phyloP scores from a whole-genome alignment of 2,329 filamentous ascomycete species.

The Aspergillus sp. region DNA sequence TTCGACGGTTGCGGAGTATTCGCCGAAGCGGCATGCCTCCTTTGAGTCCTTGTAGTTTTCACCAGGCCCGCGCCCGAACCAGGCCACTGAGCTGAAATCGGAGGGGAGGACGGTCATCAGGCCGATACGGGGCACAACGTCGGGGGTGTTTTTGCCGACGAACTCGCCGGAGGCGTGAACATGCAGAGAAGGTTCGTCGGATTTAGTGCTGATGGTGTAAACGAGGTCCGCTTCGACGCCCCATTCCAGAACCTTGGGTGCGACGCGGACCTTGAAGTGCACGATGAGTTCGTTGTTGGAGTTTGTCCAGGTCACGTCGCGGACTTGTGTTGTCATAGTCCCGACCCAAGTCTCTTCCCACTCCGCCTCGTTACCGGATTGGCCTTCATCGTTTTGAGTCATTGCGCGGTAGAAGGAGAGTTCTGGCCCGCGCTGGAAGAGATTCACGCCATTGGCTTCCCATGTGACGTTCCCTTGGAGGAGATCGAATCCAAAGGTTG shows the following conservation, averaged over 20 bases:
- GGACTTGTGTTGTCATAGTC: conserved; percentile 39
- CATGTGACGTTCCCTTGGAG: conserved; percentile 3
- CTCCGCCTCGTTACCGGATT: conserved; percentile 50
- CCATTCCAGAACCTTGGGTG: conserved; percentile 64
- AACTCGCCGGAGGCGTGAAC: conserved; percentile 49
- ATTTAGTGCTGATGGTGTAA: conserved; percentile 49
- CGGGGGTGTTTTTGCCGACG: conserved; percentile 35
- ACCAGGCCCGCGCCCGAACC: conserved; percentile 65
- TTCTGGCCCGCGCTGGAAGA: conserved; percentile 25
- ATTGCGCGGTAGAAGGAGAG: conserved; percentile 60
- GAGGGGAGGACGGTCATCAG: conserved; percentile 55
- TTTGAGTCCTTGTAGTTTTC: conserved; percentile 70
- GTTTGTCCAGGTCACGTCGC: conserved; percentile 27
- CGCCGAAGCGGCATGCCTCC: conserved; percentile 54
- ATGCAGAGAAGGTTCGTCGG: conserved; percentile 22
- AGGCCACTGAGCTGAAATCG: conserved; percentile 51
- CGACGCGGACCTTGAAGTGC: conserved; percentile 51
- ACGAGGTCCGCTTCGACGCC: conserved; percentile 50
- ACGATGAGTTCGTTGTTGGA: conserved; percentile 32
- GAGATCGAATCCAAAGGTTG: background rate
- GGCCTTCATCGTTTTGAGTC: conserved; percentile 64
- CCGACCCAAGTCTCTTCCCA: conserved; percentile 52
- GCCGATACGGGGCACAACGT: conserved; percentile 59
- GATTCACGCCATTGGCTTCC: background rate
- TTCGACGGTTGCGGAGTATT: conserved; percentile 44